These are phyloP conservation scores for Dimargaris verticillata DNA, from an alignment of 192 early-diverging fungal species.

Conservation along the genomic window DNA sequence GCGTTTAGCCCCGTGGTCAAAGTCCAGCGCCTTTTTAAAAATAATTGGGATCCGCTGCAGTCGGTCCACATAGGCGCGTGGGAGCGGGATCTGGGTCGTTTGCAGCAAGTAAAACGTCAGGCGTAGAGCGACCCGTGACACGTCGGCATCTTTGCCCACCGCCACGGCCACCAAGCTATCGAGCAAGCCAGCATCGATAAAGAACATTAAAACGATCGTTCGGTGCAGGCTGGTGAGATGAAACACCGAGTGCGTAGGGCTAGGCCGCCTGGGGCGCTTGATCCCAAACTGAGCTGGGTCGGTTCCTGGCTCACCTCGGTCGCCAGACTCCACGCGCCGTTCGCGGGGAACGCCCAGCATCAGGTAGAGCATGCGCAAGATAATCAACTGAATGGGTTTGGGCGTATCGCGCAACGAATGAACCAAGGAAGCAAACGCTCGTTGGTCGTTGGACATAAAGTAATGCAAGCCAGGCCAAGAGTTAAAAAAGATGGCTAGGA, in stretches of 20 bases:
- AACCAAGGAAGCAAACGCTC: slow-evolving; percentile 17
- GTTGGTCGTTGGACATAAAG: slow-evolving; percentile 23
- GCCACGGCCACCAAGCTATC: not conserved
- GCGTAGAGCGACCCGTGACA: not conserved
- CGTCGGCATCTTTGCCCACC: not conserved
- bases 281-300: slow-evolving; percentile 20
- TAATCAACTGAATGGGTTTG: slow-evolving; percentile 21
- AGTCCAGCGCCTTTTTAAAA: not conserved
- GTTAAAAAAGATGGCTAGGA: slow-evolving; percentile 29
- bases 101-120: not conserved
- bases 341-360: slow-evolving; percentile 21
- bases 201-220: slow-evolving; percentile 27
- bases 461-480: slow-evolving; percentile 35
- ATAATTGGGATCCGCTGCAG: not conserved
- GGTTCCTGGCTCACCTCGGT: slow-evolving; percentile 22
- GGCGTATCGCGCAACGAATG: slow-evolving; percentile 20
- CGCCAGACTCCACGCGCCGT: slow-evolving; percentile 25
- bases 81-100: not conserved
- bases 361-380: slow-evolving; percentile 30
- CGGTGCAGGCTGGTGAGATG: slow-evolving; percentile 26
- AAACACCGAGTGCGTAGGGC: slow-evolving; percentile 20
- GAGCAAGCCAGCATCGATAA: slow-evolving; percentile 26
- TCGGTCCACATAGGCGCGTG: not conserved
- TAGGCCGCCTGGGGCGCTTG: slow-evolving; percentile 15
- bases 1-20: not conserved